Base-by-base conservation (phyloP, 192 early-diverging fungal genomes). In the Obelidium mucronatum region DNA sequence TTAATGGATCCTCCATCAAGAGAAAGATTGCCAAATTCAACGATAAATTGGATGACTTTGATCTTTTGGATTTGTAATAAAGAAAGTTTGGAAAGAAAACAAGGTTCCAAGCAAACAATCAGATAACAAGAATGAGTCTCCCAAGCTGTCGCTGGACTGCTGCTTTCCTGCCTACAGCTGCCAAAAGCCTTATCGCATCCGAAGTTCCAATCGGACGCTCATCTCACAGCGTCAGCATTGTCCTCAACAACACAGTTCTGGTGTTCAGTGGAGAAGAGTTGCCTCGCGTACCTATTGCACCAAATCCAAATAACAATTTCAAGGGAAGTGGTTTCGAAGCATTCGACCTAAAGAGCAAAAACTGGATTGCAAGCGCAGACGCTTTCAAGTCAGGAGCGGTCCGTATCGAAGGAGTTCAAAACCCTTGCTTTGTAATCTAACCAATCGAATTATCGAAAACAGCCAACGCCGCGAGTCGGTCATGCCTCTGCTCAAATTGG, bases 1-100 rank as follows among this genome's bases (percentile, higher is more conserved):
- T 96, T 15, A 94, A 98, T 73, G 93, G 96, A n/a, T 95, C 94
- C 67, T 94, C 94, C 88, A 97, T 98, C 79, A 96, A 96, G 87
- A 88, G 93, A 72, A 96, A 97, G 93, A 95, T 98, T 77, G 86
- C 95, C 78, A 96, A 96, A 82, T 86, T 83, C 67, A 83, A 83
- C 67, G 84, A 86, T 62, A 83, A 85, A 76, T 72, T 85, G 73
- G 93, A 96, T 78, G 94, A 96, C 74, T 96, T 92, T 80, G 94
- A 95, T 78, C 85, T 96, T 67, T 81, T 96, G 75, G 94, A 90
- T 85, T 68, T 74, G 28, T 36, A 56, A 75, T 35, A 37, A 15
- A 19, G 44, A 48, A 48, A 0, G 44, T 6, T 48, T n/a, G n/a
- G n/a, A n/a, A n/a, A n/a, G n/a, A n/a, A n/a, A n/a, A n/a, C n/a